Evolutionary conservation across 129 eudicot genomes (phyloP).

Genomic region (Helianthus annuus): DNA sequence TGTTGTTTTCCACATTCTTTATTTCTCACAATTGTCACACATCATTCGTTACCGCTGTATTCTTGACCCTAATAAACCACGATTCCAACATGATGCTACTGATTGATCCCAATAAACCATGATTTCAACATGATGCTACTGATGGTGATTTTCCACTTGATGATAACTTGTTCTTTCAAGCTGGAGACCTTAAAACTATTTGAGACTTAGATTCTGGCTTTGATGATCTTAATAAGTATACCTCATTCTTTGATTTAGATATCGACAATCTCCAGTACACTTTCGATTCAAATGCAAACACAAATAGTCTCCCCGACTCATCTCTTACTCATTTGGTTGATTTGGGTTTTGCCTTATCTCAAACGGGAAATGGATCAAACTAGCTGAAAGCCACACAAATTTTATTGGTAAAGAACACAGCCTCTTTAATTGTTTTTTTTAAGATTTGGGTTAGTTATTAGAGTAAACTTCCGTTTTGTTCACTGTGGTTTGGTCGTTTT

Average conservation of each 20-base stretch:
- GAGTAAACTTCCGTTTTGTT: too few species aligned
- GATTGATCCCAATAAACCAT: too few species aligned
- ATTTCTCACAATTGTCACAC: too few species aligned
- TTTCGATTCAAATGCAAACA: conserved; percentile 41
- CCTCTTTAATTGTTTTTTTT: not conserved
- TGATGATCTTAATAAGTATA: conserved; percentile 64
- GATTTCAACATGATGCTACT: conserved; percentile 9
- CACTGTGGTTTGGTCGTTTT: too few species aligned
- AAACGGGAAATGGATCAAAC: not conserved
- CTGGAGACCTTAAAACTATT: conserved; percentile 53
- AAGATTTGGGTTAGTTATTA: not conserved
- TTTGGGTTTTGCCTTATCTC: not conserved
- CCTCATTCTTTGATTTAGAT: conserved; percentile 48
- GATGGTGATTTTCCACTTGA: conserved; percentile 37
- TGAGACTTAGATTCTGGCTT: conserved; percentile 40
- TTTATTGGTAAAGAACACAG: not conserved
- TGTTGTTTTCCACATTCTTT: too few species aligned
- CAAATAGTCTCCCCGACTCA: conserved; percentile 38
- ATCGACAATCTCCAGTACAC: conserved; percentile 37
- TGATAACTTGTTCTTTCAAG: conserved; percentile 66
- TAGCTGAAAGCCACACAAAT: not conserved
- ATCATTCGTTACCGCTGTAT: too few species aligned
- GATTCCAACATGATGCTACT: conserved; percentile 11
- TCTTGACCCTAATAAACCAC: too few species aligned
- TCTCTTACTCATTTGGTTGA: conserved; percentile 3